Base-by-base conservation (phyloP, 306 rosid genomes). In the Trifolium fragiferum region DNA sequence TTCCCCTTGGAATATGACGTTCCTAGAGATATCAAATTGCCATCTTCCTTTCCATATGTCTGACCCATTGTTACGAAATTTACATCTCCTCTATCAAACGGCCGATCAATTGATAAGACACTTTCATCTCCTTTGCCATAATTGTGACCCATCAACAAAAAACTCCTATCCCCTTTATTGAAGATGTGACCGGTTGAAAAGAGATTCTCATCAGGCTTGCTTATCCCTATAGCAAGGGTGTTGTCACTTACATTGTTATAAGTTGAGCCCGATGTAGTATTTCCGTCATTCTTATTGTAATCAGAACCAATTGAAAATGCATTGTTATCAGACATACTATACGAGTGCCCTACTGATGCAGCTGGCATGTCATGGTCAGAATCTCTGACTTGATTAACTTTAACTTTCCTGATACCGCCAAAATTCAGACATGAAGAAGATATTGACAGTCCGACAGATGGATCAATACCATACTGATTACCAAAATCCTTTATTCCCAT, bases 331-430 rank as follows among this genome's bases (percentile, higher is more conserved):
- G 80, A 82, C 81, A 90, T 78, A 40, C 81, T 80, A 79, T 78
- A 89, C 66, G 89, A 78, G 80, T 80, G 79, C 55, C 89, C 96
- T 74, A 87, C 27, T 5, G 96, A 80, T 54, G 68, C 50, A 50
- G 87, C 75, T 69, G 92, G 44, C 86, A 86, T 61, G 20, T 85
- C 78, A 80, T 80, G 82, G 49, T 87, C 91, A 49, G 89, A 82
- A 68, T 94, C 97, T 85, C 90, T 86, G 68, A 94, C 99, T 84
- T 94, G 92, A 86, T 94, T 94, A 75, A 94, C 97, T 85, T 92
- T 92, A 75, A 92, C 97, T 84, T 87, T 94, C 78, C 96, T 86
- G 63, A 90, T 86, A 62, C 93, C 96, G 76, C 96, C 90, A 80
- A 88, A 89, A 84, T 57, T 89, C 55, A 88, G 85, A 83, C 82